These are phyloP conservation scores for Cystobasidium slooffiae DNA, from an alignment of 1,284 basidiomycete genomes.

Conservation along the genomic window DNA sequence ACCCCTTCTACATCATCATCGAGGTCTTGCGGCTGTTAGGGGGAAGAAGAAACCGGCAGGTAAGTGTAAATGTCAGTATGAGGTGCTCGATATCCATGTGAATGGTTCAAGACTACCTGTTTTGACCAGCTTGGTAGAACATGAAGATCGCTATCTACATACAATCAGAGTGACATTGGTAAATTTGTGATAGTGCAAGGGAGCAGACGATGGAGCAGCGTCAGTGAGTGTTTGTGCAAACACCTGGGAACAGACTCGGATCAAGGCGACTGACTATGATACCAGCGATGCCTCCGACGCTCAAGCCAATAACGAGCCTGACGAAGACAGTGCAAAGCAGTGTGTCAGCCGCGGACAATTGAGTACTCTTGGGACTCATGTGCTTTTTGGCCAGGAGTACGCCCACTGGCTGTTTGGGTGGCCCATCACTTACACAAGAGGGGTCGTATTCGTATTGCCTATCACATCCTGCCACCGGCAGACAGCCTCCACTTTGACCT, in stretches of 20 bases:
- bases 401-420: no score
- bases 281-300: conserved; percentile 20
- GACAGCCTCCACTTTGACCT: neutral
- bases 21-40: conserved; percentile 11
- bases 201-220: neutral
- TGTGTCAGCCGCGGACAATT: neutral
- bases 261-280: conserved; percentile 16
- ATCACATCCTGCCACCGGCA: conserved; percentile 31
- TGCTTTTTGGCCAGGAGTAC: no score
- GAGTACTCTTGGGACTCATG: no score
- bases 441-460: conserved; percentile 20
- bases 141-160: conserved; percentile 30
- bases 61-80: neutral
- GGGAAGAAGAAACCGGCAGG: neutral
- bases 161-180: neutral
- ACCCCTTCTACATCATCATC: conserved; percentile 8
- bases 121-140: conserved; percentile 41
- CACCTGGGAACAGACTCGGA: no score
- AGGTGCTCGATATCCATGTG: neutral
- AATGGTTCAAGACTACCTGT: conserved; percentile 3
- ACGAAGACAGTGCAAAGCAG: neutral
- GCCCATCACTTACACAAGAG: conserved; percentile 19
- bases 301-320: conserved; percentile 34
- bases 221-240: neutral
- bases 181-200: neutral